phyloP scores from a whole-genome alignment of 306 rosid species.

The Cercis canadensis region DNA sequence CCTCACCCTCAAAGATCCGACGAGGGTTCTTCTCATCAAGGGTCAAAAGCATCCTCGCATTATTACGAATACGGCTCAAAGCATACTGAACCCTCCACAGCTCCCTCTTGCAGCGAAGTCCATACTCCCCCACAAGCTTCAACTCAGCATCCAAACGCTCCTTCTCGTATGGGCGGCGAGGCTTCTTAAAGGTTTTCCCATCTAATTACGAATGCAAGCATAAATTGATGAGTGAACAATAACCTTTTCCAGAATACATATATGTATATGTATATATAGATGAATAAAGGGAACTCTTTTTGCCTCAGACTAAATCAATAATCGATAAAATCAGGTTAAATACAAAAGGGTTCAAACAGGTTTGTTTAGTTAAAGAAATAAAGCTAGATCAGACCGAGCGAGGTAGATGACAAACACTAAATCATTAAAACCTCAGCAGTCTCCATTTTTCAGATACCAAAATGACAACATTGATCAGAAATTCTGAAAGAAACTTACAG shows the following conservation, averaged over 20 bases:
- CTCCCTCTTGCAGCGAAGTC: slow-evolving; percentile 73
- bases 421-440: not conserved
- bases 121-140: slow-evolving; percentile 69
- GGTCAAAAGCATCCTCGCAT: slow-evolving; percentile 60
- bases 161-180: slow-evolving; percentile 79
- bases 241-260: not conserved
- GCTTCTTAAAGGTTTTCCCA: slow-evolving; percentile 81
- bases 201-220: slow-evolving; percentile 31
- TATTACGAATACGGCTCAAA: slow-evolving; percentile 67
- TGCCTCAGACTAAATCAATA: not conserved
- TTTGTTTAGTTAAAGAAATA: too few species aligned
- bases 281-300: not conserved
- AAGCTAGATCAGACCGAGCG: too few species aligned
- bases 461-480: not conserved
- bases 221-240: not conserved
- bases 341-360: too few species aligned
- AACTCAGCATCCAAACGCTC: slow-evolving; percentile 72
- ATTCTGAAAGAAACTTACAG: slow-evolving; percentile 40
- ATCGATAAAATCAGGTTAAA: too few species aligned
- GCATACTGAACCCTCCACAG: slow-evolving; percentile 74
- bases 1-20: slow-evolving; percentile 72
- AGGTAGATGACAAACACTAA: not conserved
- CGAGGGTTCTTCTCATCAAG: slow-evolving; percentile 74
- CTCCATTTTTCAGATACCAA: not conserved
- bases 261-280: not conserved